These are phyloP conservation scores for Exophiala oligosperma DNA, from an alignment of 2,329 filamentous ascomycete species.

Conservation along the genomic window DNA sequence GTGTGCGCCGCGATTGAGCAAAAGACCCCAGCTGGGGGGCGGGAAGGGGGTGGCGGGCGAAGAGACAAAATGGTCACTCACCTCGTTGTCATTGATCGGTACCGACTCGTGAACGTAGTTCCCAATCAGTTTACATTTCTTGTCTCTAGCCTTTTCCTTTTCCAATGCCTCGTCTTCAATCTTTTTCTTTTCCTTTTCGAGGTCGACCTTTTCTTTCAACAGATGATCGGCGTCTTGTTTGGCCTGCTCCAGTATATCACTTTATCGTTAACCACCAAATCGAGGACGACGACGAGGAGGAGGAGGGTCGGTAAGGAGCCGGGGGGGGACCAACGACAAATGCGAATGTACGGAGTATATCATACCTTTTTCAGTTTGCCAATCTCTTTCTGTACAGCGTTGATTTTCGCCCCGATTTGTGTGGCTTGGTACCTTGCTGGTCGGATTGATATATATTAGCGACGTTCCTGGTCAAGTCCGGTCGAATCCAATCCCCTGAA, in stretches of 20 bases:
- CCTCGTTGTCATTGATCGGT: constrained; percentile 78
- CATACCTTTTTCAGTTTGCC: constrained; percentile 82
- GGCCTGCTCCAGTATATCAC: constrained; percentile 47
- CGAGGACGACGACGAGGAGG: too few species aligned
- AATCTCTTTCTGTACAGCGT: constrained; percentile 86
- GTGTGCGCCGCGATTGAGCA: too few species aligned
- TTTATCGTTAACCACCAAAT: too few species aligned
- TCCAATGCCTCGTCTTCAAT: constrained; percentile 71
- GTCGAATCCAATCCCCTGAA: too few species aligned
- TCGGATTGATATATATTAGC: constrained; percentile 4
- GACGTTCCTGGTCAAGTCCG: neutral
- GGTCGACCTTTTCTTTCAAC: constrained; percentile 71
- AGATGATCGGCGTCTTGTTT: constrained; percentile 86
- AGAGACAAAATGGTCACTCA: constrained; percentile 33
- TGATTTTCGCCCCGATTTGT: constrained; percentile 81
- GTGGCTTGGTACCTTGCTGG: constrained; percentile 73
- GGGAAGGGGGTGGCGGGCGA: too few species aligned
- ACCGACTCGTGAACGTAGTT: constrained; percentile 91
- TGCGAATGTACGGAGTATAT: neutral
- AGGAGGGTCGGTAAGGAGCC: too few species aligned
- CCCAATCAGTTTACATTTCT: constrained; percentile 80
- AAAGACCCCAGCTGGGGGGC: too few species aligned
- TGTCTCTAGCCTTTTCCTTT: constrained; percentile 72
- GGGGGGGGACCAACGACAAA: too few species aligned
- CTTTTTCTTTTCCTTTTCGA: constrained; percentile 80